These are phyloP conservation scores for Clathrospora elynae DNA, from an alignment of 2,329 filamentous ascomycete species.

Conservation along the genomic window DNA sequence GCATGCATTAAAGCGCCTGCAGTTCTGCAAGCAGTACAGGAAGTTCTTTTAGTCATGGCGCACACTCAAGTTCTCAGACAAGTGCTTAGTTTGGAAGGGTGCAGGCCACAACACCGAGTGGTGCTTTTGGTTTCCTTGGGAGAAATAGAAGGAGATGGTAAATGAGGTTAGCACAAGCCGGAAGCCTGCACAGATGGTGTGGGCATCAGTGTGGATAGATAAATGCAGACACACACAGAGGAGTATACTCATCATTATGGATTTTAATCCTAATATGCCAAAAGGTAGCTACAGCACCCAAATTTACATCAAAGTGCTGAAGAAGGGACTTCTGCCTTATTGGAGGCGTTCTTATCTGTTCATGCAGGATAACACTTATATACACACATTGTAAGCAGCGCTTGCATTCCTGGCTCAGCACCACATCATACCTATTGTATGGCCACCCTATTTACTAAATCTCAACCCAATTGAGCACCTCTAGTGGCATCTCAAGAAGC, in stretches of 20 bases:
- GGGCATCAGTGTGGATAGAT: slow-evolving; percentile 18
- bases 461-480: slow-evolving; percentile 39
- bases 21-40: slow-evolving; percentile 7
- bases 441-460: slow-evolving; percentile 29
- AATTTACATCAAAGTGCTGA: slow-evolving; percentile 16
- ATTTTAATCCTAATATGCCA: slow-evolving; percentile 13
- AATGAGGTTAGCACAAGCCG: slow-evolving; percentile 6
- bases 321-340: slow-evolving; percentile 12
- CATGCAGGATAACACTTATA: slow-evolving; percentile 29
- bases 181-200: slow-evolving; percentile 21
- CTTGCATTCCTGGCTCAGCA: slow-evolving; percentile 18
- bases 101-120: slow-evolving; percentile 6
- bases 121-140: slow-evolving; percentile 16
- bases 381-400: slow-evolving; percentile 19
- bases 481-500: slow-evolving; percentile 28
- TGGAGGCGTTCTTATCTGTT: slow-evolving; percentile 14
- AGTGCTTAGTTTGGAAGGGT: slow-evolving; percentile 22
- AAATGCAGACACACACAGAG: slow-evolving; percentile 4
- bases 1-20: not conserved
- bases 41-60: slow-evolving; percentile 6
- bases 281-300: slow-evolving; percentile 10
- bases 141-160: slow-evolving; percentile 27
- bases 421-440: slow-evolving; percentile 23
- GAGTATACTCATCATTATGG: slow-evolving; percentile 15
- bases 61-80: slow-evolving; percentile 15